Evolutionary conservation across 2,329 filamentous ascomycete genomes (phyloP).

Genomic region (Tolypocladium endophyticum): DNA sequence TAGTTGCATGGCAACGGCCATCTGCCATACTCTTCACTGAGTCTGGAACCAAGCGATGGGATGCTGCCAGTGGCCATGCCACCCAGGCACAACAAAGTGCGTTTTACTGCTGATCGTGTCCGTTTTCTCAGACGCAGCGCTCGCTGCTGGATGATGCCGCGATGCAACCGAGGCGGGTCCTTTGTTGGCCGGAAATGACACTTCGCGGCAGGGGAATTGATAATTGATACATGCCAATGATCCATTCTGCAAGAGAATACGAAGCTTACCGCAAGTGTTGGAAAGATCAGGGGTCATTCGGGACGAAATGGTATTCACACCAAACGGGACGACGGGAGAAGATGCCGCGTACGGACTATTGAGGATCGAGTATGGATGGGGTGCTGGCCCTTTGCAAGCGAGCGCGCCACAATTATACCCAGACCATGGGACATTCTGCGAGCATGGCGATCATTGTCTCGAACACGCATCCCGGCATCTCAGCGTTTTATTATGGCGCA

Average conservation of each 20-base stretch:
- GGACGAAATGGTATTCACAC: background rate
- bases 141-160: background rate
- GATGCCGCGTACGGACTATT: background rate
- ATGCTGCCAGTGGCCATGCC: background rate
- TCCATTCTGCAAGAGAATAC: background rate
- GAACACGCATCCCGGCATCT: background rate
- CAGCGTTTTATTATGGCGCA: background rate
- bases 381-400: background rate
- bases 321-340: background rate
- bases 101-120: background rate
- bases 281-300: background rate
- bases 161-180: background rate
- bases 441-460: background rate
- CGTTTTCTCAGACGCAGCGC: background rate
- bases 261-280: background rate
- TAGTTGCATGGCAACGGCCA: background rate
- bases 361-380: too few relatives aligned
- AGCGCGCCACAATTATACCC: background rate
- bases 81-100: background rate
- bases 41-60: background rate
- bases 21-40: background rate
- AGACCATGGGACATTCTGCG: background rate
- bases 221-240: background rate
- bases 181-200: background rate
- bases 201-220: background rate